Conservation (phyloP, 495 filamentous ascomycete genomes). For the Aspergillus cavernicola region DNA sequence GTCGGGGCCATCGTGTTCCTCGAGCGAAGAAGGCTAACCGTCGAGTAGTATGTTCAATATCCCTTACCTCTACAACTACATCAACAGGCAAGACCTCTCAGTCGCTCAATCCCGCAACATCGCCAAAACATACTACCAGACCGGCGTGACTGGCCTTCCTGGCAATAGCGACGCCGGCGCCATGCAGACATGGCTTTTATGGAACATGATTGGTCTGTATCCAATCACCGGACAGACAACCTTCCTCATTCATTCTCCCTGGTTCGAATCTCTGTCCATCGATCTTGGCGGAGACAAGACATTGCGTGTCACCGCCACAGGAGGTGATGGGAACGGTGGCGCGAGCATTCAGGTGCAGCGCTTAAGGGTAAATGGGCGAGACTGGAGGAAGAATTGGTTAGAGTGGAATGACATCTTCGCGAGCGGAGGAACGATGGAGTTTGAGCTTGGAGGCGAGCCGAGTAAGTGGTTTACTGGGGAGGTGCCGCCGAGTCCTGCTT, state of each 20-base stretch:
- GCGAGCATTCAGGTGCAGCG: conserved; percentile 44
- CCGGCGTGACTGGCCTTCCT: conserved; percentile 42
- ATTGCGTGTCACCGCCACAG: conserved; percentile 41
- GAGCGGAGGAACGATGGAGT: conserved; percentile 51
- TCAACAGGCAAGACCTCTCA: conserved; percentile 54
- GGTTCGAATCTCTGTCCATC: conserved; percentile 50
- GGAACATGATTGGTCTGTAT: conserved; percentile 60
- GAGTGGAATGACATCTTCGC: conserved; percentile 53
- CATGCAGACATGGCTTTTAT: conserved; percentile 57
- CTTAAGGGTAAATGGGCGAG: conserved; percentile 45
- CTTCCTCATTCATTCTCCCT: conserved; percentile 54
- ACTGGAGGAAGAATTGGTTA: conserved; percentile 52
- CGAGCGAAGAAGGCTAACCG: not conserved
- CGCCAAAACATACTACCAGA: conserved; percentile 37
- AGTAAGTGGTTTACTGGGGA: conserved; percentile 46
- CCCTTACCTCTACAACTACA: conserved; percentile 70
- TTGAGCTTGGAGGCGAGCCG: conserved; percentile 44
- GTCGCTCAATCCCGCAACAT: conserved; percentile 33
- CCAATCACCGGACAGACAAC: conserved; percentile 53
- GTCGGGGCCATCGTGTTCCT: not conserved
- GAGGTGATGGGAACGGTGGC: conserved; percentile 42
- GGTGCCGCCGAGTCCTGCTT: conserved; percentile 53
- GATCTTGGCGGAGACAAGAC: conserved; percentile 43
- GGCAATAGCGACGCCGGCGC: conserved; percentile 59
- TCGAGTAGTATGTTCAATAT: conserved; percentile 55